Percentiles rank a stretch among this genome's conserved stretches.
Conservation (phyloP, 176 grass and related monocot genomes). For the Carex kokanica region DNA sequence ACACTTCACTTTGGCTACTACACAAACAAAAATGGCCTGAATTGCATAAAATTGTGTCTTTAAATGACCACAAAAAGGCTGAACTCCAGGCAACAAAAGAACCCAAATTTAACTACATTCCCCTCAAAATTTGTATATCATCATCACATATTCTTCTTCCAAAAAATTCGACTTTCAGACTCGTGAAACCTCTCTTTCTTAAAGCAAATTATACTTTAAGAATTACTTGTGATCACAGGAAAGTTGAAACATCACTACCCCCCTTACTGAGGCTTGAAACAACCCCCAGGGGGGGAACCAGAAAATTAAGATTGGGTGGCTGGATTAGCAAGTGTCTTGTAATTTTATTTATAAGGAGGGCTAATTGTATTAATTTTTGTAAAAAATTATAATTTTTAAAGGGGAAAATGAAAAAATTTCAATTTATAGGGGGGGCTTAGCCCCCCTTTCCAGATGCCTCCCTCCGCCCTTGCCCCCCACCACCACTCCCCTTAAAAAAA, state of each 20-base stretch:
- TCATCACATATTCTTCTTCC: not conserved
- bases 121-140: not conserved
- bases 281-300: not conserved
- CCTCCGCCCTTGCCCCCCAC: no score
- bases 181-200: not conserved
- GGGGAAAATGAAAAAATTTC: no score
- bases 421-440: no score
- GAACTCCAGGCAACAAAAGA: not conserved
- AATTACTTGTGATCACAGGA: not conserved
- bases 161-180: not conserved
- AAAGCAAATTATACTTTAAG: not conserved
- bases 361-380: no score
- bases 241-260: not conserved
- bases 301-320: no score
- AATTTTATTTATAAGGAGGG: no score
- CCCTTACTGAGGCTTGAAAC: not conserved
- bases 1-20: not conserved
- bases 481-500: not conserved
- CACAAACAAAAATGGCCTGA: not conserved
- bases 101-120: not conserved
- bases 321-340: no score
- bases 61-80: not conserved
- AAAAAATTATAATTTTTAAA: no score
- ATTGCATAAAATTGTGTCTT: not conserved
- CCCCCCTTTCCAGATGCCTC: no score